Evolutionary conservation across 768 basidiomycete genomes (phyloP).

Genomic region (Cystofilobasidium capitatum): DNA sequence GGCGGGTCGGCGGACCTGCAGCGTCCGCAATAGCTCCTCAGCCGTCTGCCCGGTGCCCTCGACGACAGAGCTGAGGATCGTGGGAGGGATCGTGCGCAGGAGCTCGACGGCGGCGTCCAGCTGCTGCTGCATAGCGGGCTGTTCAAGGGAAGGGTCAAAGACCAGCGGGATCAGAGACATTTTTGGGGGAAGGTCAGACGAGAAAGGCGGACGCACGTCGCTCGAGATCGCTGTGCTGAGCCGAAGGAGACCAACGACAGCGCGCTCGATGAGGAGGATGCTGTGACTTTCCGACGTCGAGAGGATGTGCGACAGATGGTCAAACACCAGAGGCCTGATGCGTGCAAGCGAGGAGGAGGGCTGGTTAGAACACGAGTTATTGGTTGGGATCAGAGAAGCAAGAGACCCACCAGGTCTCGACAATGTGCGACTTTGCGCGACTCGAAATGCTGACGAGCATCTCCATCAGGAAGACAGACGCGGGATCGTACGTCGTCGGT

Average conservation of each 20-base stretch:
- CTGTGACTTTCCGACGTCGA: constrained; percentile 71
- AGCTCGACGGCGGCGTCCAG: constrained; percentile 88
- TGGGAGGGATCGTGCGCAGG: constrained; percentile 64
- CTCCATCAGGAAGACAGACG: constrained; percentile 87
- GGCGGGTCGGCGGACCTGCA: not conserved
- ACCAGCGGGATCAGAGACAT: not conserved
- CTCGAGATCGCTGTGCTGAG: constrained; percentile 74
- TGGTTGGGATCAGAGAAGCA: not conserved
- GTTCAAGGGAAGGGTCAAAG: constrained; percentile 3
- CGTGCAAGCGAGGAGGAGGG: no score
- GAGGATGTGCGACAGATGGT: constrained; percentile 75
- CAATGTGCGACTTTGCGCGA: constrained; percentile 64
- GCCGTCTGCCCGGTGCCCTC: constrained; percentile 42
- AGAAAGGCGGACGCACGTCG: constrained; percentile 47
- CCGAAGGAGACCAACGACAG: constrained; percentile 76
- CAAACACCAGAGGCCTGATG: constrained; percentile 89
- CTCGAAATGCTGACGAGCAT: constrained; percentile 83
- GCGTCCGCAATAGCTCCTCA: not conserved
- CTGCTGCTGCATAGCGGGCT: constrained; percentile 82
- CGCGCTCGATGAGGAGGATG: constrained; percentile 81
- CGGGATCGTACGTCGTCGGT: constrained; percentile 83
- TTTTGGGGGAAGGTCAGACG: not conserved
- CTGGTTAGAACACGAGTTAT: not conserved
- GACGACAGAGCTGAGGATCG: constrained; percentile 70
- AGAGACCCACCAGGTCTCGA: constrained; percentile 69